Base-by-base conservation (phyloP, 805 yeast species). In the Hanseniaspora singularis region DNA sequence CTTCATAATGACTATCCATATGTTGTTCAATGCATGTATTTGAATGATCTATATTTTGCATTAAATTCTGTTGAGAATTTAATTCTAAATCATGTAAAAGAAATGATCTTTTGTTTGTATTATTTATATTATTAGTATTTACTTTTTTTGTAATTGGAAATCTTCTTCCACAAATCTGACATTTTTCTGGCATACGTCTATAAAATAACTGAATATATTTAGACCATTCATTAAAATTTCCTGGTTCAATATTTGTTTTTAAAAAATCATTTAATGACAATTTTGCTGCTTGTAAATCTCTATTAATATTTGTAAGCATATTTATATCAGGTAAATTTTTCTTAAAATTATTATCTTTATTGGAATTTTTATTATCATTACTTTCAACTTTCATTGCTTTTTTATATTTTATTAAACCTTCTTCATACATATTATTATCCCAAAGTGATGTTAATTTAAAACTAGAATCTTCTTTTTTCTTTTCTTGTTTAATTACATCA, bases 41-140 rank as follows among this genome's bases (percentile, higher is more conserved):
- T n/a, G n/a, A n/a, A n/a, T n/a, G n/a, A n/a, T n/a, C n/a, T n/a
- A n/a, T n/a, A n/a, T n/a, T n/a, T n/a, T n/a, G n/a, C n/a, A n/a
- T n/a, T n/a, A n/a, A n/a, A n/a, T n/a, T n/a, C n/a, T n/a, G n/a
- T n/a, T n/a, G n/a, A n/a, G n/a, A n/a, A n/a, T n/a, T n/a, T n/a
- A n/a, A n/a, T n/a, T n/a, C n/a, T n/a, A n/a, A n/a, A n/a, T n/a
- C n/a, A n/a, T n/a, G n/a, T n/a, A n/a, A n/a, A n/a, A 33, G 12
- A 30, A 33, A 18, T 24, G 73, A 72, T 49, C 81, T 79, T 59
- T 84, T 85, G 62, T 86, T 89, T n/a, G n/a, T n/a, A 37, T 85
- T 81, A 55, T 97, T 74, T 67, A 86, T 87, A 67, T 89, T 97
- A 96, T 96, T 89, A 62, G 89, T 98, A 53, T 86, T 66, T 14